These are phyloP conservation scores for Bocquillonia castaneifolia DNA, from an alignment of 441 rosid genomes.

Conservation along the genomic window DNA sequence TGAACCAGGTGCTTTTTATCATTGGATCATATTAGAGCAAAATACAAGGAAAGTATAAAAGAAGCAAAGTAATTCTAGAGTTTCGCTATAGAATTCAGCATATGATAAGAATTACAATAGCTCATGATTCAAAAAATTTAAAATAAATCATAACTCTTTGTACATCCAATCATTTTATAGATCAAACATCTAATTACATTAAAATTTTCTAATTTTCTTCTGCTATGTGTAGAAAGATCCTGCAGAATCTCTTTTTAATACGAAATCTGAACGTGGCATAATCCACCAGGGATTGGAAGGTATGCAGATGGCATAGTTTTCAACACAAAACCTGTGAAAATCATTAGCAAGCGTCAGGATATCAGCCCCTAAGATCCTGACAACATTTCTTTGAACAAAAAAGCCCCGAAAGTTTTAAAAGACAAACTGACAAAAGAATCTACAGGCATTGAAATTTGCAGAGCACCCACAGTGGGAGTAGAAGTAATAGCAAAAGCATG, in stretches of 20 bases:
- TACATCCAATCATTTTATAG: background rate
- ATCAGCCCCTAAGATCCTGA: background rate
- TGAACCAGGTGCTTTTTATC: too few species aligned
- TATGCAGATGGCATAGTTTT: background rate
- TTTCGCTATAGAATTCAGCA: too few species aligned
- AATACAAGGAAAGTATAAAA: too few species aligned
- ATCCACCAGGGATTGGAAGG: background rate
- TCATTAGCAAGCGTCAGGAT: background rate
- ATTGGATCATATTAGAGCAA: too few species aligned
- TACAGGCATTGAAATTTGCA: background rate
- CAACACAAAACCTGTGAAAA: background rate
- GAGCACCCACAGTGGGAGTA: background rate
- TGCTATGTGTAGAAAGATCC: background rate
- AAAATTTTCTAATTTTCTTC: too few species aligned
- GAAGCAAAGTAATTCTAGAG: too few species aligned
- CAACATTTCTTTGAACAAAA: background rate
- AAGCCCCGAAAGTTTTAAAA: background rate
- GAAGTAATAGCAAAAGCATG: conserved; percentile 3
- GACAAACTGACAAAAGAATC: background rate
- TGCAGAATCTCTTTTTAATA: too few species aligned
- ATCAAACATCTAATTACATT: background rate
- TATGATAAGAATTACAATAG: too few species aligned
- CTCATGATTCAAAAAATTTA: too few species aligned
- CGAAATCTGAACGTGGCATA: conserved; percentile 6
- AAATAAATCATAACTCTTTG: too few species aligned